phyloP scores from a whole-genome alignment of 495 filamentous ascomycete genomes.

The Neurospora hispaniola region DNA sequence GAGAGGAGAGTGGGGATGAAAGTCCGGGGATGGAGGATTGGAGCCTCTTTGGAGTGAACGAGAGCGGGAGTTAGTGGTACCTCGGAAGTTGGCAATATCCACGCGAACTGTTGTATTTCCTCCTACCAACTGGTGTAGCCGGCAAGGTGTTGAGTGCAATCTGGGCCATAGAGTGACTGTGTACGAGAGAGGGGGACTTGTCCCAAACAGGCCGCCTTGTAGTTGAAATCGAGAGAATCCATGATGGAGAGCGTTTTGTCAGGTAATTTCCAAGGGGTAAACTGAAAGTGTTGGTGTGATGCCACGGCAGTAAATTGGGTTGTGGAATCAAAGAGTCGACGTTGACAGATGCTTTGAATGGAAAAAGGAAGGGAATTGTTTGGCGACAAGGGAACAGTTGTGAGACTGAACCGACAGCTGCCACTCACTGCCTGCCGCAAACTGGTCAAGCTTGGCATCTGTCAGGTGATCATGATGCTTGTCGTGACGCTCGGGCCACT shows the following conservation, averaged over 20 bases:
- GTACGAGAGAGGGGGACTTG: no score
- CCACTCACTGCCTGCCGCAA: background rate
- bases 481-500: background rate
- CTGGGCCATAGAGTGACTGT: no score
- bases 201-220: background rate
- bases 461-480: background rate
- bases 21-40: background rate
- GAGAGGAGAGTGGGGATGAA: background rate
- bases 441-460: background rate
- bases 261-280: no score
- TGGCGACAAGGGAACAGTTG: no score
- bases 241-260: background rate
- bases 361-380: background rate
- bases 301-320: no score
- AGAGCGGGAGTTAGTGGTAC: no score
- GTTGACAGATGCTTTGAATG: background rate
- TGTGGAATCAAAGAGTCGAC: background rate
- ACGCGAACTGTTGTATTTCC: no score
- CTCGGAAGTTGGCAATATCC: background rate
- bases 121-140: no score
- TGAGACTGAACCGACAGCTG: no score
- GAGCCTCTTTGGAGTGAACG: background rate
- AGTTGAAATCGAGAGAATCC: background rate
- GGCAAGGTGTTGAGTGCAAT: no score
- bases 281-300: background rate